A percentile compares a stretch with the other conserved stretches of the same genome.
phyloP scores from a whole-genome alignment of 2,329 filamentous ascomycete species.

The Alternaria burnsii region DNA sequence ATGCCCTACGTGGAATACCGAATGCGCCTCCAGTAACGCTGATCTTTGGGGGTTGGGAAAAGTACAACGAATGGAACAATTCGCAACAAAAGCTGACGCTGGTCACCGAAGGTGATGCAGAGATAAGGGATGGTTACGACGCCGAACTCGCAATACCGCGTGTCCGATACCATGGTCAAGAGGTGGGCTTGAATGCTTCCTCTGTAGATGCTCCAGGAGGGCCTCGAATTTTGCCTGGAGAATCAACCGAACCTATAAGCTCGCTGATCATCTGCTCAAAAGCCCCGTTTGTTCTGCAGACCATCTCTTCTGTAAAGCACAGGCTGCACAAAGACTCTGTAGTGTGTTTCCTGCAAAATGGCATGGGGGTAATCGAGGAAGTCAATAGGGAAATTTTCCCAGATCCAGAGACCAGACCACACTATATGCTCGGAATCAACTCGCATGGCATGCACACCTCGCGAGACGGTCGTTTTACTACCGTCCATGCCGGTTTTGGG shows the following conservation, averaged over 20 bases:
- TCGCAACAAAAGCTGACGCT: constrained; percentile 56
- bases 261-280: constrained; percentile 85
- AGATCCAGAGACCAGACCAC: constrained; percentile 70
- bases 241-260: constrained; percentile 63
- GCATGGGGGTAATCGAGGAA: constrained; percentile 83
- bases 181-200: constrained; percentile 30
- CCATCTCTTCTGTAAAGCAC: constrained; percentile 71
- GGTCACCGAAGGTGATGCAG: constrained; percentile 55
- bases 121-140: constrained; percentile 54
- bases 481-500: constrained; percentile 67
- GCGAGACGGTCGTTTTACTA: constrained; percentile 58
- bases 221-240: constrained; percentile 26
- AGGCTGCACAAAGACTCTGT: constrained; percentile 74
- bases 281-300: constrained; percentile 70
- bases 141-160: constrained; percentile 54
- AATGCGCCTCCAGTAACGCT: constrained; percentile 78
- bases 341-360: constrained; percentile 79
- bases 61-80: constrained; percentile 59
- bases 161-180: constrained; percentile 50
- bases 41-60: constrained; percentile 69
- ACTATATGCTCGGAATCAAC: constrained; percentile 76
- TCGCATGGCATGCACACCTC: constrained; percentile 64
- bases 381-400: constrained; percentile 76
- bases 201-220: constrained; percentile 16
- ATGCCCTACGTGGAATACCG: constrained; percentile 69